Evolutionary conservation across 1,139 yeast genomes (phyloP).

Genomic region (Meyerozyma smithsonii): DNA sequence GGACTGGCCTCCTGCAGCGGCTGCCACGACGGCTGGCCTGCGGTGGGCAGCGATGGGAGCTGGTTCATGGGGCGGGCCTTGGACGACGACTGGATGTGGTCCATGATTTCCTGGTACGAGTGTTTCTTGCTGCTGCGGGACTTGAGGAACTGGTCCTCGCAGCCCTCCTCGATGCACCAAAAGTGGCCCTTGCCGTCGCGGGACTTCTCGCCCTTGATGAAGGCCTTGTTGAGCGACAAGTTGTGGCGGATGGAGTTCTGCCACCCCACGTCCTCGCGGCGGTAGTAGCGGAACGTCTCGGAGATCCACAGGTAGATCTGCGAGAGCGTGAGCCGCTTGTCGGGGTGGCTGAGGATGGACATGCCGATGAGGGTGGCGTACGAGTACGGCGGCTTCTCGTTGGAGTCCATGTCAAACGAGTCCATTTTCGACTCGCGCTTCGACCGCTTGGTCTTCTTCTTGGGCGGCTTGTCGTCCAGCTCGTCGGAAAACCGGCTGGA

Average conservation of each 20-base stretch:
- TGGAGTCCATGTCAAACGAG: conserved; percentile 38
- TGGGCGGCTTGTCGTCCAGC: conserved; percentile 9
- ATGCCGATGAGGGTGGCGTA: conserved; percentile 93
- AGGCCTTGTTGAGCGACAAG: conserved; percentile 79
- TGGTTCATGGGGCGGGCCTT: background rate
- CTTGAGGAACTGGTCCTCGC: conserved; percentile 76
- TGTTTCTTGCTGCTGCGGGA: conserved; percentile 47
- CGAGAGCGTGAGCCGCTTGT: conserved; percentile 75
- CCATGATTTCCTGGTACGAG: conserved; percentile 44
- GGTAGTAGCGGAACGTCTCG: conserved; percentile 77
- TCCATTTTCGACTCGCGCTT: conserved; percentile 24
- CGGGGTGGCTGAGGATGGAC: conserved; percentile 84
- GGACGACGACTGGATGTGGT: conserved; percentile 26
- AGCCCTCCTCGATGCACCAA: conserved; percentile 86
- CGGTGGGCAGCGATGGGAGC: background rate
- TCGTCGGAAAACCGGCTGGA: conserved; percentile 10
- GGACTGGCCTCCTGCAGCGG: background rate
- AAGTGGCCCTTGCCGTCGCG: conserved; percentile 96
- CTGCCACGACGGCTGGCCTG: background rate
- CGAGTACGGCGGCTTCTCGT: conserved; percentile 83
- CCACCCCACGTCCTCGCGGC: conserved; percentile 89
- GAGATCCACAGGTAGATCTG: conserved; percentile 94
- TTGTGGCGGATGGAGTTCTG: conserved; percentile 88
- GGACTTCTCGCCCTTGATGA: conserved; percentile 85
- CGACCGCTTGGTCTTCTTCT: conserved; percentile 22